These are phyloP conservation scores for Colletotrichum spinosum DNA, from an alignment of 2,329 filamentous ascomycete genomes.

Conservation along the genomic window DNA sequence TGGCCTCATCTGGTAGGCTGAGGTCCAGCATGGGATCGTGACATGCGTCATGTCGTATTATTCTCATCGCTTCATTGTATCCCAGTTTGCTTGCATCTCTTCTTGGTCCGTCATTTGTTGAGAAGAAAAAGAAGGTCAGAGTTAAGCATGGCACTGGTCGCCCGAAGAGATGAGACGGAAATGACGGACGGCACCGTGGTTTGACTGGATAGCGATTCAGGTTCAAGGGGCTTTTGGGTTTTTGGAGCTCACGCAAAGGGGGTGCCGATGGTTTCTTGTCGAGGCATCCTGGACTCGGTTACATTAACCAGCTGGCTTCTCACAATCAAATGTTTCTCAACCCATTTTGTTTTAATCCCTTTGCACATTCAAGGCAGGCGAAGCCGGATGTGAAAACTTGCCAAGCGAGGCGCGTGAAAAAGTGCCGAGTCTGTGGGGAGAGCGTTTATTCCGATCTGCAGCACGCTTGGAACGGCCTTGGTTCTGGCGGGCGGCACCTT, in stretches of 20 bases:
- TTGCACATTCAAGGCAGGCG: not conserved
- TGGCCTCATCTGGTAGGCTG: not conserved
- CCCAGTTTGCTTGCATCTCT: not conserved
- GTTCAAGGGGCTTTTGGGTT: conserved; percentile 13
- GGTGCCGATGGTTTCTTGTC: not conserved
- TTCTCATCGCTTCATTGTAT: not conserved
- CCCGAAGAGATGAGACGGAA: conserved; percentile 21
- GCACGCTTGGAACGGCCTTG: not conserved
- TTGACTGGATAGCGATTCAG: conserved; percentile 1
- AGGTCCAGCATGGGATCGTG: not conserved
- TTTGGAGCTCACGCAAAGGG: not conserved
- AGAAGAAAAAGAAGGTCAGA: conserved; percentile 3
- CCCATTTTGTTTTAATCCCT: not conserved
- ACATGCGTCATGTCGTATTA: not conserved
- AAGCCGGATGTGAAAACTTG: not conserved
- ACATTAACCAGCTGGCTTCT: conserved; percentile 3
- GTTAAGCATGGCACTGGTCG: conserved; percentile 16
- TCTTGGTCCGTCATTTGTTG: not conserved
- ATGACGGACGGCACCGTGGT: not conserved
- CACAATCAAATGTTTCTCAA: not conserved
- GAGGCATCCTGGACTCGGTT: conserved; percentile 2
- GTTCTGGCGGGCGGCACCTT: not conserved
- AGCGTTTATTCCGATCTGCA: conserved; percentile 32
- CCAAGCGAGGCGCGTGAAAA: conserved; percentile 16
- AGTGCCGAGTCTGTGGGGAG: conserved; percentile 20